Percentiles rank a stretch among this genome's conserved stretches.
Conservation (phyloP, 768 basidiomycete genomes). For the Pleurotus eryngii region DNA sequence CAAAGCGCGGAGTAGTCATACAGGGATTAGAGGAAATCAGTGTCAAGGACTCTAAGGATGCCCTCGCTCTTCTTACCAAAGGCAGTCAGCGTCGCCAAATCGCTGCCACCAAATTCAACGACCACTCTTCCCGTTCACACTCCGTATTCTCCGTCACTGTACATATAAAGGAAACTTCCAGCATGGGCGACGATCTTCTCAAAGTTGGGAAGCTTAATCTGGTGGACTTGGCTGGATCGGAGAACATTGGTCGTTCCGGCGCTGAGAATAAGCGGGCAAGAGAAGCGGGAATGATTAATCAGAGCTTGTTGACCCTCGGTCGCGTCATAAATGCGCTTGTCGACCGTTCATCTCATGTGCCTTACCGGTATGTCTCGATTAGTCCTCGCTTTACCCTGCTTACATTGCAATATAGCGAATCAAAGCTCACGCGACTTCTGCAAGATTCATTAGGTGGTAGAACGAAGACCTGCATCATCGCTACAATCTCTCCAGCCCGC, state of each 20-base stretch:
- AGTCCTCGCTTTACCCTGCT: background rate
- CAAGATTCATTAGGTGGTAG: conserved; percentile 98
- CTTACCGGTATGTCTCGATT: conserved; percentile 67
- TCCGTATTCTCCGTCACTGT: conserved; percentile 97
- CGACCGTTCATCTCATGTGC: conserved; percentile 87
- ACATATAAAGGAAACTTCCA: conserved; percentile 80
- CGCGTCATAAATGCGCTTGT: conserved; percentile 96
- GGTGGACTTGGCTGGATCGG: conserved; percentile 95
- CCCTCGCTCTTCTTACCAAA: conserved; percentile 78
- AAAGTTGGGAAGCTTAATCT: conserved; percentile 95
- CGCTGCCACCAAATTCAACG: conserved; percentile 96
- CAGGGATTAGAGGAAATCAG: conserved; percentile 91
- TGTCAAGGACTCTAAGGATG: conserved; percentile 81
- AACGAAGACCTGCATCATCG: conserved; percentile 97
- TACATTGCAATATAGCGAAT: conserved; percentile 56
- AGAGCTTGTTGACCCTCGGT: conserved; percentile 93
- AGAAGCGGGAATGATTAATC: conserved; percentile 99
- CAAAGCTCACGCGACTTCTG: conserved; percentile 93
- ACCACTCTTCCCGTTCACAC: conserved; percentile 95
- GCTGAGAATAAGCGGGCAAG: conserved; percentile 93
- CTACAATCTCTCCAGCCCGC: conserved; percentile 90
- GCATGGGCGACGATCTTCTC: conserved; percentile 81
- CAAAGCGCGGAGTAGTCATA: conserved; percentile 86
- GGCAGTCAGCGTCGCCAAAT: conserved; percentile 91
- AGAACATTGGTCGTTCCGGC: conserved; percentile 94